These are phyloP conservation scores for Elsinoe australis DNA, from an alignment of 2,329 filamentous ascomycete species.

Conservation along the genomic window DNA sequence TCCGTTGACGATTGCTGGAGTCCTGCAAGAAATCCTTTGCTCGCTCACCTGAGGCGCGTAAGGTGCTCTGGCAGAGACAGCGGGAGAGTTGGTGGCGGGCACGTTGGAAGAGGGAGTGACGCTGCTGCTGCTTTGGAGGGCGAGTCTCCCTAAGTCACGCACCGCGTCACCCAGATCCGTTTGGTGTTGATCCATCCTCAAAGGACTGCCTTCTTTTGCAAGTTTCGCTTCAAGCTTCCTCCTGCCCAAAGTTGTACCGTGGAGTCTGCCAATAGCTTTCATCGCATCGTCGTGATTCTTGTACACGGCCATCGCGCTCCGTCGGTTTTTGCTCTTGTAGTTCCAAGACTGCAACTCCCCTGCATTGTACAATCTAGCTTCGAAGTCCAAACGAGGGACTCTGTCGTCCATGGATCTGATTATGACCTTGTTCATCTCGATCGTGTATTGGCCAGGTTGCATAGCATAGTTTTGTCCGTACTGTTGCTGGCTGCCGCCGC, in stretches of 20 bases:
- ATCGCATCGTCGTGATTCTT: neutral
- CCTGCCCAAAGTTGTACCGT: constrained; percentile 7
- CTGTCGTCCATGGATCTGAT: neutral
- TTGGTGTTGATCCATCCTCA: neutral
- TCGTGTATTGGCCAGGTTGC: neutral
- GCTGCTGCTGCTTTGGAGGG: neutral
- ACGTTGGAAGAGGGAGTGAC: too few species aligned
- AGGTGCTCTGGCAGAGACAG: too few species aligned
- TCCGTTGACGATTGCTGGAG: too few species aligned
- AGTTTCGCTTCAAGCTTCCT: neutral
- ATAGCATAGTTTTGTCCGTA: too few species aligned
- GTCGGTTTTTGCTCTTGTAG: neutral
- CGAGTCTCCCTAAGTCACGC: neutral
- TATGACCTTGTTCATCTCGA: neutral
- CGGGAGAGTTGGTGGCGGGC: too few species aligned
- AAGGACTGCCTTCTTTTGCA: constrained; percentile 2
- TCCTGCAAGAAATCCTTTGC: too few species aligned
- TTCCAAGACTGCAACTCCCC: neutral
- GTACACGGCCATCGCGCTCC: constrained; percentile 3
- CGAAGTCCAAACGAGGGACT: neutral
- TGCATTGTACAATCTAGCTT: neutral
- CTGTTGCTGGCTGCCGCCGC: neutral
- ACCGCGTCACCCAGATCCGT: neutral
- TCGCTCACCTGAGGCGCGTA: too few species aligned
- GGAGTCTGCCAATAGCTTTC: neutral